Evolutionary conservation across 208 protist species (phyloP).

Genomic region (Leishmania major): DNA sequence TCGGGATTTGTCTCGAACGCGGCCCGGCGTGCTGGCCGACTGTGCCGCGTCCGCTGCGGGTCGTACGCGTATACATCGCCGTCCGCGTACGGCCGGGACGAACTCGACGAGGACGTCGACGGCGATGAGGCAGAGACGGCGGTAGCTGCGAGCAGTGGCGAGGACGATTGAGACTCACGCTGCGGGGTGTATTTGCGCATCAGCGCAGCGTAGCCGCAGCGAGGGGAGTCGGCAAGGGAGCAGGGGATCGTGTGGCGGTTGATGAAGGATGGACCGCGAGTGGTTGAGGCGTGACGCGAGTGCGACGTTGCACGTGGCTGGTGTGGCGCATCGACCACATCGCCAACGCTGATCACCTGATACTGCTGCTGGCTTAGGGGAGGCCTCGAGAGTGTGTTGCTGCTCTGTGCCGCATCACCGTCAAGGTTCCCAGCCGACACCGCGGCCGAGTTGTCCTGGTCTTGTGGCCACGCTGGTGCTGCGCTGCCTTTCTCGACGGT

Average conservation of each 20-base stretch:
- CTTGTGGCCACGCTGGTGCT: neutral
- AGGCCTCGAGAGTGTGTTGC: neutral
- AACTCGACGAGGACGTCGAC: slow-evolving; percentile 4
- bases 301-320: neutral
- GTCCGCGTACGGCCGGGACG: slow-evolving; percentile 22
- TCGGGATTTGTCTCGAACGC: too few species aligned
- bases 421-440: neutral
- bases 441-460: neutral
- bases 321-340: neutral
- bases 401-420: neutral
- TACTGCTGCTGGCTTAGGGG: neutral
- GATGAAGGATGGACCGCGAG: slow-evolving; percentile 6
- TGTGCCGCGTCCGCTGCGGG: slow-evolving; percentile 4
- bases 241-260: slow-evolving; percentile 37
- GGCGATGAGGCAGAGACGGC: neutral
- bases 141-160: neutral
- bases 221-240: slow-evolving; percentile 23
- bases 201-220: slow-evolving; percentile 24
- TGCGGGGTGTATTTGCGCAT: slow-evolving; percentile 15
- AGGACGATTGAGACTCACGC: neutral
- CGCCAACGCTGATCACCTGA: neutral
- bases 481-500: neutral
- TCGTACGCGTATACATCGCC: slow-evolving; percentile 29
- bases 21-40: neutral
- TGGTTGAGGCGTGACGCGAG: neutral